Evolutionary conservation across 2,329 filamentous ascomycete genomes (phyloP), one percentile per base, ranked within the genome.

Genomic region (Diplodia corticola): DNA sequence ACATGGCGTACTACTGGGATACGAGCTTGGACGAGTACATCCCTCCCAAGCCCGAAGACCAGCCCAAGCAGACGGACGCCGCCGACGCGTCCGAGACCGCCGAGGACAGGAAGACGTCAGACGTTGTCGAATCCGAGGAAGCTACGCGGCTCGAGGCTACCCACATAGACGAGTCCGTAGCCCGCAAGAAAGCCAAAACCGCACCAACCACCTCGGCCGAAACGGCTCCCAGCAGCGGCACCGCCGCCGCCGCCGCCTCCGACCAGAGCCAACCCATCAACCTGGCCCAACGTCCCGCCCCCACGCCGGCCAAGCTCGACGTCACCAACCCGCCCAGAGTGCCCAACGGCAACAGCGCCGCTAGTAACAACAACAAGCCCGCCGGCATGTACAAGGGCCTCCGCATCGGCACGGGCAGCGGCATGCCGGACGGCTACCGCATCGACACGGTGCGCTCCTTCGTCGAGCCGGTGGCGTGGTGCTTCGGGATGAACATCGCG

Each of bases 1-100:
- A 81, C 40, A 81, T 89, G 81, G 80, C 84, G 17, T 84, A 86
- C 69, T 89, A 87, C 71, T 89, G 87, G 86, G 87, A 89, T 71
- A 80, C 79, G 46, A 86, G 82, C 67, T 72, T 84, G 55, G 87
- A 89, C 69, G 75, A 86, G 33, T 87, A 87, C 72, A 81, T 81
- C 49, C 73, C 76, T 20, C 72, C 75, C 5, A 69, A 69, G 9
- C 15, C 51, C n/a, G 50, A 13, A 51, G 50, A 49, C 2, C 22
- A 67, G 26, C 69, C 55, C 65, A 70, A 22, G 60, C 63, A 40
- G 64, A 69, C 7, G 69, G 73, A 51, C 74, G 76, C 49, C 17
- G 49, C 35, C 55, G 35, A 49, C n/a, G 50, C 20, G 33, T 35
- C 63, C 50, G 49, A 46, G 26, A n/a, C 61, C 20, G 12, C 35